Evolutionary conservation across 176 grass and related monocot species (phyloP).

Genomic region (Musa schizocarpa): DNA sequence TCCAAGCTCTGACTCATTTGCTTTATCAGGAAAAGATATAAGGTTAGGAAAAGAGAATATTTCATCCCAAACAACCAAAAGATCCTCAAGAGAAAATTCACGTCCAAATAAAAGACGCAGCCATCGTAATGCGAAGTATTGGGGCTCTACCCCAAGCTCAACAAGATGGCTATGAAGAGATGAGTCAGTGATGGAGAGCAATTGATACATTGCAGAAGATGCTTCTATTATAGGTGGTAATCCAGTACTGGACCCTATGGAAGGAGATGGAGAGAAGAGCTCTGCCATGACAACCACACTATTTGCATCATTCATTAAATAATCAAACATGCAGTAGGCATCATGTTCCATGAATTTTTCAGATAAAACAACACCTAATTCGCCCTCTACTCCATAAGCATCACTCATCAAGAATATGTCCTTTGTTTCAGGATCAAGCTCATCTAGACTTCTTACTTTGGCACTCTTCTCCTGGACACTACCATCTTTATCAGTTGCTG

Average conservation of each 20-base stretch:
- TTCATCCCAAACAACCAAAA: slow-evolving; percentile 90
- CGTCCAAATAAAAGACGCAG: slow-evolving; percentile 86
- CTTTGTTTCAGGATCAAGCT: slow-evolving; percentile 67
- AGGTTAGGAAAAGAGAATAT: slow-evolving; percentile 73
- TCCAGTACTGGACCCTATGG: slow-evolving; percentile 49
- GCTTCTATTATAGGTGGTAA: slow-evolving; percentile 85
- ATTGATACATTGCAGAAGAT: slow-evolving; percentile 68
- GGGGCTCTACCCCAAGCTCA: slow-evolving; percentile 90
- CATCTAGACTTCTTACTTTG: slow-evolving; percentile 44
- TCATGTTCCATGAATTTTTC: slow-evolving; percentile 99
- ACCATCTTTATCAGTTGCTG: slow-evolving; percentile 37
- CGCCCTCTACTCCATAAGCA: slow-evolving; percentile 88
- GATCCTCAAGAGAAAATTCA: slow-evolving; percentile 83
- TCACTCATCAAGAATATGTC: slow-evolving; percentile 81
- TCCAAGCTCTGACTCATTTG: slow-evolving; percentile 38
- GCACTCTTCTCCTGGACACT: slow-evolving; percentile 20
- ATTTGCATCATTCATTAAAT: slow-evolving; percentile 68
- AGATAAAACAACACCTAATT: slow-evolving; percentile 87
- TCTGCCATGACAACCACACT: slow-evolving; percentile 69
- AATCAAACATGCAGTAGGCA: slow-evolving; percentile 91
- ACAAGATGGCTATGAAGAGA: slow-evolving; percentile 78
- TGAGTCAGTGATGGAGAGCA: slow-evolving; percentile 63
- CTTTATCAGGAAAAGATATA: slow-evolving; percentile 27
- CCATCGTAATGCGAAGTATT: slow-evolving; percentile 89
- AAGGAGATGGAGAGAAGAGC: slow-evolving; percentile 66